Conservation (phyloP, 2,329 filamentous ascomycete genomes). For the Sarocladium oryzae region DNA sequence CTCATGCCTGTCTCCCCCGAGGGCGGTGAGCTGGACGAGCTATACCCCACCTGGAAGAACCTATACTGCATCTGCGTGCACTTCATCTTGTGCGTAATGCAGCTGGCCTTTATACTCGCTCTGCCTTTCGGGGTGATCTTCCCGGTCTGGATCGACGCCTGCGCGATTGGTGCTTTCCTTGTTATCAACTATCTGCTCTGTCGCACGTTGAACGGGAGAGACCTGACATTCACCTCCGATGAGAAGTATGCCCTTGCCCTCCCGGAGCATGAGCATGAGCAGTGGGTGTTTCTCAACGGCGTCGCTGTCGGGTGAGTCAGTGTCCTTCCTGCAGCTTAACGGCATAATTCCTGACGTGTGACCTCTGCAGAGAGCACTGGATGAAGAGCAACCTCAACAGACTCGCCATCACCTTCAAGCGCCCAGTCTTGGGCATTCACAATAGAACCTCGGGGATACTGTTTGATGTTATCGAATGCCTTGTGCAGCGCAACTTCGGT, state of each 20-base stretch:
- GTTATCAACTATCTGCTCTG: constrained; percentile 46
- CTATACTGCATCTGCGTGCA: constrained; percentile 52
- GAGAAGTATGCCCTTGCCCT: constrained; percentile 42
- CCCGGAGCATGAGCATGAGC: constrained; percentile 52
- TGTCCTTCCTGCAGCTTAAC: neutral
- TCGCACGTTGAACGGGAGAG: constrained; percentile 41
- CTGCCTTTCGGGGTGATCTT: constrained; percentile 44
- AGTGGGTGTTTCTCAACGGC: constrained; percentile 78
- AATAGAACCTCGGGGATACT: constrained; percentile 69
- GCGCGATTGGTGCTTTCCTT: constrained; percentile 36
- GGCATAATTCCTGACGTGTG: constrained; percentile 11
- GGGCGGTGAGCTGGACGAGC: constrained; percentile 53
- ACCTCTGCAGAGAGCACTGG: constrained; percentile 50
- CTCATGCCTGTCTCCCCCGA: constrained; percentile 50
- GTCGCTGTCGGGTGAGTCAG: constrained; percentile 52
- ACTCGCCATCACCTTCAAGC: constrained; percentile 64
- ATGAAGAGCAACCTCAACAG: constrained; percentile 65
- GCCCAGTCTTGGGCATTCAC: constrained; percentile 66
- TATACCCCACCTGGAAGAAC: constrained; percentile 53
- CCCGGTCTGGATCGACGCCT: constrained; percentile 40
- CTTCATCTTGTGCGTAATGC: constrained; percentile 48
- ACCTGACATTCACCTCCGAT: constrained; percentile 44
- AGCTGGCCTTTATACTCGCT: constrained; percentile 52
- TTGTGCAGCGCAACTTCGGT: constrained; percentile 67
- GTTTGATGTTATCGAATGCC: constrained; percentile 71